phyloP scores from a whole-genome alignment of 2,329 filamentous ascomycete genomes.

The Stenocarpella maydis region DNA sequence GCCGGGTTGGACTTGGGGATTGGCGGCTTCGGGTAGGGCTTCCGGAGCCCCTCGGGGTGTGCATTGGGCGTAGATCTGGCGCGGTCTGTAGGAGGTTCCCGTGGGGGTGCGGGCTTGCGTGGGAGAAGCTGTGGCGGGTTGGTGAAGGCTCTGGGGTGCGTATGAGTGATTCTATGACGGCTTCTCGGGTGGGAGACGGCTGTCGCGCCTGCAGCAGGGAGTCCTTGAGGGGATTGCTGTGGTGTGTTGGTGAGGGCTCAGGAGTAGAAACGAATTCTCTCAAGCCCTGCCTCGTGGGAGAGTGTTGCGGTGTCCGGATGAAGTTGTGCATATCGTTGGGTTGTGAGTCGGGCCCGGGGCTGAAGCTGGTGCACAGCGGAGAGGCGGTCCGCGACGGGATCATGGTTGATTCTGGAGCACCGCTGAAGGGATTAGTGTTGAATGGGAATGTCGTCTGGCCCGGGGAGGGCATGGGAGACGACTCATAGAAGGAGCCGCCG shows the following conservation, averaged over 20 bases:
- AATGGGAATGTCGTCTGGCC: conserved; percentile 31
- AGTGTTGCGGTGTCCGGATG: conserved; percentile 31
- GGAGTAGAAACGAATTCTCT: conserved; percentile 34
- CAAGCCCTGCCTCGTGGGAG: conserved; percentile 30
- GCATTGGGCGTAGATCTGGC: conserved; percentile 31
- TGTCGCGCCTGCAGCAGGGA: conserved; percentile 33
- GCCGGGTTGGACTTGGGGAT: conserved; percentile 33
- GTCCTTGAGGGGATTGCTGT: conserved; percentile 32
- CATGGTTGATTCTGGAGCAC: conserved; percentile 32
- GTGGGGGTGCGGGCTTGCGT: conserved; percentile 25
- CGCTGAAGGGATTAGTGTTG: conserved; percentile 34
- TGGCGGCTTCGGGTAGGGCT: conserved; percentile 31
- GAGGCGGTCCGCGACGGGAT: conserved; percentile 32
- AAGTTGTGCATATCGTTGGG: conserved; percentile 22
- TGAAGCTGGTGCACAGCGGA: conserved; percentile 25
- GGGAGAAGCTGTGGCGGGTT: conserved; percentile 35
- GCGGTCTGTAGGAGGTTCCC: conserved; percentile 30
- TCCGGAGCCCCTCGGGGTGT: conserved; percentile 24
- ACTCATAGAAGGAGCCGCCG: conserved; percentile 30
- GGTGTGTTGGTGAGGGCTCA: conserved; percentile 31
- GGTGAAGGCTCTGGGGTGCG: conserved; percentile 33
- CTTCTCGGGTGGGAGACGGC: conserved; percentile 30
- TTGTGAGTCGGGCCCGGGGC: conserved; percentile 16
- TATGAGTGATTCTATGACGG: conserved; percentile 27
- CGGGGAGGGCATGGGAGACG: conserved; percentile 34